A percentile compares a stretch with the other conserved stretches of the same genome.
phyloP scores from a whole-genome alignment of 1,139 yeast species.

The Debaryomyces sp. region DNA sequence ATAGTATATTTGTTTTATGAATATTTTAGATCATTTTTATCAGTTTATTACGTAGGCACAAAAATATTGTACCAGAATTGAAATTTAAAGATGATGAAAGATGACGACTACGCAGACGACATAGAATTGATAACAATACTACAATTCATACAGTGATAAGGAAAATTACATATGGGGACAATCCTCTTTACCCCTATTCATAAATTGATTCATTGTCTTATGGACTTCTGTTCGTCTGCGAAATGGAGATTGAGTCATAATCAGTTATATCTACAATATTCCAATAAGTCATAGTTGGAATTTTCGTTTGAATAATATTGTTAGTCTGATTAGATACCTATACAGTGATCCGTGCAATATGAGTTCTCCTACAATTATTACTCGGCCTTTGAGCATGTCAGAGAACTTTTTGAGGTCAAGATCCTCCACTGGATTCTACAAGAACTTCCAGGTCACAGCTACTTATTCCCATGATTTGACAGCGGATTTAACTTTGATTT shows the following conservation, averaged over 20 bases:
- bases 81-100: neutral
- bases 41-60: neutral
- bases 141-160: neutral
- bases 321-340: neutral
- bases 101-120: neutral
- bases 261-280: neutral
- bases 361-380: neutral
- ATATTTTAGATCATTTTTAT: neutral
- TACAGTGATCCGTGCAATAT: neutral
- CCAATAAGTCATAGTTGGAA: neutral
- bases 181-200: neutral
- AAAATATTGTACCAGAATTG: neutral
- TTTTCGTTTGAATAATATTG: neutral
- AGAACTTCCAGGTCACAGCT: constrained; percentile 39
- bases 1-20: neutral
- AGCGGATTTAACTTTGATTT: constrained; percentile 18
- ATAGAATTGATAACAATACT: neutral
- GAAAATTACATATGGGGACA: neutral
- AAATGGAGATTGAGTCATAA: neutral
- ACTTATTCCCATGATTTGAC: constrained; percentile 31
- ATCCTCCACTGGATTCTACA: constrained; percentile 31
- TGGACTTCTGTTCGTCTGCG: neutral
- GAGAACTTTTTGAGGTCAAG: constrained; percentile 43
- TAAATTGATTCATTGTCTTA: neutral
- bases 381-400: constrained; percentile 32